These are phyloP conservation scores for Alternaria postmessia DNA, from an alignment of 2,329 filamentous ascomycete genomes.

Conservation along the genomic window DNA sequence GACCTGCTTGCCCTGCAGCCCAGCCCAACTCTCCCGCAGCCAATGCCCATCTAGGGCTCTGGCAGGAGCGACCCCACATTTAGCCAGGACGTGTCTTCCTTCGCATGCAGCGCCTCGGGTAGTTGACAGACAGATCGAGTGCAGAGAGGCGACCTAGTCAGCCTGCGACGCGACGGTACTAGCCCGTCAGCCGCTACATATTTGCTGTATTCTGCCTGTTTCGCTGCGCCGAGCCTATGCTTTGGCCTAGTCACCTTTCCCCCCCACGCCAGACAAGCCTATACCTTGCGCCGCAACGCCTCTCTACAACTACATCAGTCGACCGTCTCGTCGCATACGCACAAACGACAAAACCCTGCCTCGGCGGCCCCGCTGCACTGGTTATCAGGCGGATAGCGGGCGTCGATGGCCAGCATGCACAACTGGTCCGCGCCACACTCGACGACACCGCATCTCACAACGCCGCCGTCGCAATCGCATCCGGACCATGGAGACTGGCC, in stretches of 20 bases:
- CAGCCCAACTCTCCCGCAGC: constrained; percentile 16
- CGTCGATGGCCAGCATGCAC: constrained; percentile 41
- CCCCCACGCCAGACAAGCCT: constrained; percentile 16
- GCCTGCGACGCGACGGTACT: constrained; percentile 1
- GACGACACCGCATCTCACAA: constrained; percentile 22
- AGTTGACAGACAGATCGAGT: neutral
- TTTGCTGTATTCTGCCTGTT: constrained; percentile 18
- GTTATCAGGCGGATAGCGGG: constrained; percentile 23
- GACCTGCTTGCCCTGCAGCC: constrained; percentile 20
- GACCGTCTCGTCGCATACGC: constrained; percentile 10
- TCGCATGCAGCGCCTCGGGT: constrained; percentile 20
- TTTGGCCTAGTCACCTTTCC: constrained; percentile 14
- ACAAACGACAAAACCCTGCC: constrained; percentile 4
- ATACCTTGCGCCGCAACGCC: constrained; percentile 25
- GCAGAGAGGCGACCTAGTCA: neutral
- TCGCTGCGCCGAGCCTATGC: constrained; percentile 22
- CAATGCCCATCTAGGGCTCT: constrained; percentile 14
- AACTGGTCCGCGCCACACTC: constrained; percentile 19
- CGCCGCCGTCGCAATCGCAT: constrained; percentile 15
- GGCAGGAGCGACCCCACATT: constrained; percentile 21
- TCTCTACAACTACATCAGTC: constrained; percentile 10
- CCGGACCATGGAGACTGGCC: constrained; percentile 15
- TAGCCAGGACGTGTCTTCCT: constrained; percentile 12
- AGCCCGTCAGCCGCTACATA: constrained; percentile 14
- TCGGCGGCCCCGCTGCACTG: constrained; percentile 20